Conservation (phyloP, 2,329 filamentous ascomycete genomes). For the Metarhizium guizhouense region DNA sequence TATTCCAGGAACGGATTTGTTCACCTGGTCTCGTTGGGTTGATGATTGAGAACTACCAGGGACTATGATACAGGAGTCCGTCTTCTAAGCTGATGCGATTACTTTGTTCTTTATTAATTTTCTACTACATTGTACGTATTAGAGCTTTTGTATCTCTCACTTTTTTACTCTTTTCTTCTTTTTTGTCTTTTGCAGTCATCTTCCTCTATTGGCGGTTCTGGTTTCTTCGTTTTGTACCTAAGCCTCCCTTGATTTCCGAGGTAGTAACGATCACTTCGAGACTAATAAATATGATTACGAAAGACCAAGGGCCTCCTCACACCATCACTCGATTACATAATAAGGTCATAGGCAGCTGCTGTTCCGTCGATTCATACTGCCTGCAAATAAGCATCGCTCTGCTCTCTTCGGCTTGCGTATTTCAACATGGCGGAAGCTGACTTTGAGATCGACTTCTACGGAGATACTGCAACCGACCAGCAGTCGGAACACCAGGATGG, state of each 20-base stretch:
- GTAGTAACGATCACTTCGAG: not conserved
- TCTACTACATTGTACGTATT: slow-evolving; percentile 42
- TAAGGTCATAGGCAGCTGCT: not conserved
- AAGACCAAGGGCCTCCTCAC: not conserved
- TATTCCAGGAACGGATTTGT: slow-evolving; percentile 1
- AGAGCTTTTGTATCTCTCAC: slow-evolving; percentile 28
- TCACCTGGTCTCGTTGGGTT: slow-evolving; percentile 5
- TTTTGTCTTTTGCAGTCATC: slow-evolving; percentile 17
- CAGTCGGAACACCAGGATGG: slow-evolving; percentile 22
- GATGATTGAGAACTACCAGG: slow-evolving; percentile 3
- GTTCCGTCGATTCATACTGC: not conserved
- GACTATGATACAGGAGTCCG: slow-evolving; percentile 3
- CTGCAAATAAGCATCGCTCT: not conserved
- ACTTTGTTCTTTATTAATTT: slow-evolving; percentile 4
- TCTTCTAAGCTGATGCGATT: slow-evolving; percentile 4
- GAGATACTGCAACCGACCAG: slow-evolving; percentile 44
- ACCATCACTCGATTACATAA: not conserved
- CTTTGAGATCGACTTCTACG: slow-evolving; percentile 66
- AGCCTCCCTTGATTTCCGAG: not conserved
- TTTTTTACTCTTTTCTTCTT: slow-evolving; percentile 21
- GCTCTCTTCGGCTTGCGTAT: not conserved
- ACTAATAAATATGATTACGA: slow-evolving; percentile 2
- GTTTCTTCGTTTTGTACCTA: slow-evolving; percentile 3
- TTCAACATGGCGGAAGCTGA: slow-evolving; percentile 57
- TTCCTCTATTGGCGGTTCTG: slow-evolving; percentile 3